Evolutionary conservation across 306 rosid species (phyloP).

Genomic region (Pyrus pyrifolia): DNA sequence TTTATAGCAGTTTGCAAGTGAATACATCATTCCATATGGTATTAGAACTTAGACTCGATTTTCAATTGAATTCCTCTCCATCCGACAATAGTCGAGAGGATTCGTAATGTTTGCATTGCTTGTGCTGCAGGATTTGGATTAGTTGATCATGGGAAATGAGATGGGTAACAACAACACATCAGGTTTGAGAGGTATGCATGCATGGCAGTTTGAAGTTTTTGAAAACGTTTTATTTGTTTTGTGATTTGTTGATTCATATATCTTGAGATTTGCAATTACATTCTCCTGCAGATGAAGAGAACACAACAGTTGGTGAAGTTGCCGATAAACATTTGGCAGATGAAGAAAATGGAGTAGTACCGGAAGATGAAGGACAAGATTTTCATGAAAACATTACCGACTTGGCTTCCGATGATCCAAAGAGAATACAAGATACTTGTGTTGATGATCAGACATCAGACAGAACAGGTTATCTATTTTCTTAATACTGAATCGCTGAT

Average conservation of each 20-base stretch:
- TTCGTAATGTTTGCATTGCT: constrained; percentile 19
- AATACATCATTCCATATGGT: constrained; percentile 51
- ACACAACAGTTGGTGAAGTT: constrained; percentile 28
- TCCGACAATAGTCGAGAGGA: background rate
- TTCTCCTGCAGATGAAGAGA: background rate
- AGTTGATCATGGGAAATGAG: constrained; percentile 74
- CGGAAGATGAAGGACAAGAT: constrained; percentile 22
- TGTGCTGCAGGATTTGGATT: constrained; percentile 47
- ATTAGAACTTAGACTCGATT: constrained; percentile 27
- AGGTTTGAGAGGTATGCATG: constrained; percentile 50
- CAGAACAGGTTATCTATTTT: constrained; percentile 14
- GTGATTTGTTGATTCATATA: background rate
- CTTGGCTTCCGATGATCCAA: constrained; percentile 18
- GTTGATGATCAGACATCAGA: constrained; percentile 4
- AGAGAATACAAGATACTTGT: constrained; percentile 6
- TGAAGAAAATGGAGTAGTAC: constrained; percentile 23
- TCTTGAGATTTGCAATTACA: background rate
- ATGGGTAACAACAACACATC: constrained; percentile 78
- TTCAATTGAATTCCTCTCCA: constrained; percentile 14
- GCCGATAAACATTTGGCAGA: constrained; percentile 18
- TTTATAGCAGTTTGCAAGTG: constrained; percentile 38
- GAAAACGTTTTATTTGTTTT: background rate
- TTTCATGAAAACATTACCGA: constrained; percentile 14
- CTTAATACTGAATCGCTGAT: background rate
- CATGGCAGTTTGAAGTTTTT: background rate